These are phyloP conservation scores for Podaxis carcinomalis DNA, from an alignment of 768 basidiomycete species.

Conservation along the genomic window DNA sequence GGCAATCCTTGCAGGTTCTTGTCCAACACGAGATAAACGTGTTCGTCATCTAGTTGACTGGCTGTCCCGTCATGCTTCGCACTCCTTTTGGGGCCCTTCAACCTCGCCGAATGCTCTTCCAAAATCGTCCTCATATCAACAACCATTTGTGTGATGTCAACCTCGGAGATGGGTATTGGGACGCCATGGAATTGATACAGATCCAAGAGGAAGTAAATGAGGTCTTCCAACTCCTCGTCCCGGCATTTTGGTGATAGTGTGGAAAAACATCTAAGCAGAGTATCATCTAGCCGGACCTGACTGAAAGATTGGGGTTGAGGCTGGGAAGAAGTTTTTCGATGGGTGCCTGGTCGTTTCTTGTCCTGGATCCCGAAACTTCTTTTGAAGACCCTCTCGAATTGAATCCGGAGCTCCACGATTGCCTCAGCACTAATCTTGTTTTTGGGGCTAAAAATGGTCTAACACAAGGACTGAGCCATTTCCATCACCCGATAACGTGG, in stretches of 20 bases:
- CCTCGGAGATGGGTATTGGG: slow-evolving; percentile 83
- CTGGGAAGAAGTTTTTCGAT: slow-evolving; percentile 31
- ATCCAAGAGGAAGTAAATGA: slow-evolving; percentile 91
- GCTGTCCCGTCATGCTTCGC: slow-evolving; percentile 19
- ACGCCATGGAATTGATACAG: slow-evolving; percentile 92
- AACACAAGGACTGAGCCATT: background rate
- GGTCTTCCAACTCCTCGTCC: slow-evolving; percentile 94
- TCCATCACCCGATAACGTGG: background rate
- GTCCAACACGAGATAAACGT: slow-evolving; percentile 87
- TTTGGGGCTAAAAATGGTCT: slow-evolving; percentile 63
- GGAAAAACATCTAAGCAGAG: slow-evolving; percentile 82
- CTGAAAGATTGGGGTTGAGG: slow-evolving; percentile 29
- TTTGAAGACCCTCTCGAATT: slow-evolving; percentile 75
- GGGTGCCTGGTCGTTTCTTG: slow-evolving; percentile 42
- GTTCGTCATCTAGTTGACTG: slow-evolving; percentile 37
- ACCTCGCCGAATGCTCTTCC: slow-evolving; percentile 60
- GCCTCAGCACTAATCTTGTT: slow-evolving; percentile 36
- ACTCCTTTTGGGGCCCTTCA: slow-evolving; percentile 17
- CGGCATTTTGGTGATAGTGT: slow-evolving; percentile 75
- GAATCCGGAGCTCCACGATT: slow-evolving; percentile 54
- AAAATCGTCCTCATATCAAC: slow-evolving; percentile 77
- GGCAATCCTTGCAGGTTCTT: slow-evolving; percentile 86
- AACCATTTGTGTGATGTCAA: slow-evolving; percentile 88
- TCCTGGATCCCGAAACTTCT: slow-evolving; percentile 57
- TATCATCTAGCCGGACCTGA: slow-evolving; percentile 61